phyloP scores from a whole-genome alignment of 2,329 filamentous ascomycete species.

The Exophiala bonariae region DNA sequence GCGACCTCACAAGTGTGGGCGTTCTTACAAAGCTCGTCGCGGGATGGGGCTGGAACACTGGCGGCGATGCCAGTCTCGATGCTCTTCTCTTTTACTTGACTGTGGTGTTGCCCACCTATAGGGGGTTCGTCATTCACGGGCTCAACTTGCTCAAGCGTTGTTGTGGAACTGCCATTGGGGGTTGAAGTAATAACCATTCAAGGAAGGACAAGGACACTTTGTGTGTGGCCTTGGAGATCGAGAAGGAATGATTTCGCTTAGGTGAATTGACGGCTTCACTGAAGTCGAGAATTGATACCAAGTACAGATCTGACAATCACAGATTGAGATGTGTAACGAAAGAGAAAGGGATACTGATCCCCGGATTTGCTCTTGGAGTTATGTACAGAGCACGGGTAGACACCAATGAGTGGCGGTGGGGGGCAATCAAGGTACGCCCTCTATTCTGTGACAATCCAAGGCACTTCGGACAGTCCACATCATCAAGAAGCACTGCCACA shows the following conservation, averaged over 20 bases:
- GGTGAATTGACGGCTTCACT: background rate
- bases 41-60: background rate
- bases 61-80: background rate
- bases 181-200: conserved; percentile 11
- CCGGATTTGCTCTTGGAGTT: no score
- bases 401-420: no score
- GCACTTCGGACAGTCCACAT: no score
- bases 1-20: background rate
- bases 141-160: conserved; percentile 7
- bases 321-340: no score
- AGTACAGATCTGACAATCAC: conserved; percentile 2
- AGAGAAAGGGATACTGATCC: no score
- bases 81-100: background rate
- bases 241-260: background rate
- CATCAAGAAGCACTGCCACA: no score
- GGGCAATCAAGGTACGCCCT: no score
- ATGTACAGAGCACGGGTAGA: no score
- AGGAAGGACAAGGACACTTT: conserved; percentile 2
- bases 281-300: conserved; percentile 1
- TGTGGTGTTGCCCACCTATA: conserved; percentile 6
- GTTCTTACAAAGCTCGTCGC: conserved; percentile 4
- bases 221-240: no score
- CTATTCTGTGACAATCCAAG: no score
- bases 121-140: conserved; percentile 7
- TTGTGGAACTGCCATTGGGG: conserved; percentile 3